A percentile compares a stretch with the other conserved stretches of the same genome.
Evolutionary conservation across 2,329 filamentous ascomycete genomes (phyloP).

Genomic region (Fusarium brevicatenulatum): DNA sequence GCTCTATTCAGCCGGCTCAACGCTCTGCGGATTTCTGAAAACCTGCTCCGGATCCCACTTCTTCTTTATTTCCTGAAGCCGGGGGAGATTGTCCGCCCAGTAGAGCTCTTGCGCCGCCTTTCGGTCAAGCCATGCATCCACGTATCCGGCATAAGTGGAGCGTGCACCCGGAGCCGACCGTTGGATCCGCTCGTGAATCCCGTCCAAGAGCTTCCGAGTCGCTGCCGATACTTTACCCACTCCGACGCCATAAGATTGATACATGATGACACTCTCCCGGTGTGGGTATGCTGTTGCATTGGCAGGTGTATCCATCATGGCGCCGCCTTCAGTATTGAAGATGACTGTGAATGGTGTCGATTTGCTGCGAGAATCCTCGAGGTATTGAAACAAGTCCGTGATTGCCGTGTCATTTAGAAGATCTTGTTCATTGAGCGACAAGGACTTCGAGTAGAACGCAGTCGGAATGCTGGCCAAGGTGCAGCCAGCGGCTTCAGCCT

Average conservation of each 20-base stretch:
- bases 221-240: conserved; percentile 56
- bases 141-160: conserved; percentile 71
- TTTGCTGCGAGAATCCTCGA: conserved; percentile 60
- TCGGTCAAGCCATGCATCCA: conserved; percentile 62
- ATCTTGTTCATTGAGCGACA: conserved; percentile 62
- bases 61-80: conserved; percentile 50
- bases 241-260: conserved; percentile 69
- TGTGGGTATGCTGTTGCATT: conserved; percentile 71
- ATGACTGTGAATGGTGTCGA: conserved; percentile 69
- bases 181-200: conserved; percentile 59
- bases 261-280: conserved; percentile 71
- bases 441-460: conserved; percentile 67
- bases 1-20: conserved; percentile 51
- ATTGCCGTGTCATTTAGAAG: conserved; percentile 58
- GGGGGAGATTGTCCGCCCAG: conserved; percentile 50
- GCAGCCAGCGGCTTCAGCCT: conserved; percentile 60
- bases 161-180: conserved; percentile 45
- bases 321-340: conserved; percentile 70
- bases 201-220: conserved; percentile 62
- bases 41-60: conserved; percentile 50
- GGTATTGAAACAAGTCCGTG: conserved; percentile 62
- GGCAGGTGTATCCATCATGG: conserved; percentile 63
- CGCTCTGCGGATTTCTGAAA: conserved; percentile 53
- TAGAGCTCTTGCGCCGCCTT: conserved; percentile 50
- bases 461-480: conserved; percentile 58